Base-by-base conservation (phyloP, 163 green algal genomes). In the Volvox carteri region DNA sequence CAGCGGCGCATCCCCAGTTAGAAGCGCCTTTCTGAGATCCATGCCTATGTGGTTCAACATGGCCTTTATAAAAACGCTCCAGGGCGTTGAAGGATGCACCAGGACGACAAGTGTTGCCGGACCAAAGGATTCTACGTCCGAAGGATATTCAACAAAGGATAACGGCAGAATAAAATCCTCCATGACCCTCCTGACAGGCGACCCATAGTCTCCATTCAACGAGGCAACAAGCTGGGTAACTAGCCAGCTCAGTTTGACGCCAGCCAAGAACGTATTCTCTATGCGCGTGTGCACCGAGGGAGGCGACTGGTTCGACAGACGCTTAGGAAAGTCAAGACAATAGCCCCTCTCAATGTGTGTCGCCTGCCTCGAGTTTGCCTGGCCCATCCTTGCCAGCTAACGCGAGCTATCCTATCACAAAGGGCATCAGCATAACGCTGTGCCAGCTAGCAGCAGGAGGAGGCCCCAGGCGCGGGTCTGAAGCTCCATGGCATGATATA, bases 71-170 rank as follows among this genome's bases (percentile, higher is more conserved):
- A 86, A 65, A 0, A 11, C 41, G 1, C 5, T 33, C 79, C 60
- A 86, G 0, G 79, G 42, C 2, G n/a, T 70, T 7, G 54, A 68
- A 14, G 79, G 79, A 30, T 78, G 60, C 4, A 86, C 79, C 4
- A 86, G 42, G 8, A 78, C 79, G 21, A 86, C 7, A 35, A 62
- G 44, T 18, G 41, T 68, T 6, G 79, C 79, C 8, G 78, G 54
- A 16, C 78, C 78, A 28, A 74, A 44, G 1, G 54, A 44, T 41
- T 62, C 72, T 3, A 21, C 19, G 72, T 48, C 37, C 9, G 50
- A 8, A 8, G 11, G 35, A 7, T 18, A 8, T 33, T 37, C 68
- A 30, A 4, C 39, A 52, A 16, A 18, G 68, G 18, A n/a, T 12
- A 33, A n/a, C 5, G 68, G 37, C 8, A 52, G 28, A 9, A 77